A percentile compares a stretch with the other conserved stretches of the same genome.
These are phyloP conservation scores for Plenodomus lindquistii DNA, from an alignment of 2,329 filamentous ascomycete species.

Conservation along the genomic window DNA sequence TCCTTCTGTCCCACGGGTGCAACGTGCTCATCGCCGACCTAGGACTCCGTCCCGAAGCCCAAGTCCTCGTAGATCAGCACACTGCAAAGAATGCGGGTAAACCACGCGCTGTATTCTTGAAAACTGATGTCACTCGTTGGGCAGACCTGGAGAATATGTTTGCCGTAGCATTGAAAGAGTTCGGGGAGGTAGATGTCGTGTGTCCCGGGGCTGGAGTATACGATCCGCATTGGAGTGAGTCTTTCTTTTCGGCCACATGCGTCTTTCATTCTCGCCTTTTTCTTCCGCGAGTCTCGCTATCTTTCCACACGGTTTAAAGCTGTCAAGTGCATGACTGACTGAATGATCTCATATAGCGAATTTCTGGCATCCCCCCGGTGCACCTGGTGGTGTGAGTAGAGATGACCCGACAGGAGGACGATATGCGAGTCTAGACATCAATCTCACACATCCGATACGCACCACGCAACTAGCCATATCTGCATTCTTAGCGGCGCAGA, in stretches of 20 bases:
- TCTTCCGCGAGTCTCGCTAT: too few species aligned
- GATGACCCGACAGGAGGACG: constrained; percentile 37
- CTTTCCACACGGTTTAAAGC: too few species aligned
- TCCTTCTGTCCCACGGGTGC: constrained; percentile 51
- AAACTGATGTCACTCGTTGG: constrained; percentile 50
- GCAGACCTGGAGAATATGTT: constrained; percentile 41
- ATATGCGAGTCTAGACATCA: constrained; percentile 49
- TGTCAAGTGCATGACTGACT: too few species aligned
- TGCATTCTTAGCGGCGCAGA: constrained; percentile 45
- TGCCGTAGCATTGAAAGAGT: constrained; percentile 28
- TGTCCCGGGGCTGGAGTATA: constrained; percentile 56
- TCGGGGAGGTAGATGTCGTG: constrained; percentile 50
- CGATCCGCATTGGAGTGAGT: constrained; percentile 47
- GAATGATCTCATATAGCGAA: constrained; percentile 45
- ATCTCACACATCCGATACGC: constrained; percentile 54
- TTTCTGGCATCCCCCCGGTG: constrained; percentile 55
- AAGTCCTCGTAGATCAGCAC: constrained; percentile 45
- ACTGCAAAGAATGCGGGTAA: constrained; percentile 11
- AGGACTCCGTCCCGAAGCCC: constrained; percentile 52
- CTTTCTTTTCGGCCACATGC: too few species aligned
- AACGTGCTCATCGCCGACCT: constrained; percentile 56
- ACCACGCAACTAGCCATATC: constrained; percentile 53
- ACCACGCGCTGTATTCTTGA: constrained; percentile 48
- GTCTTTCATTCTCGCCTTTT: too few species aligned
- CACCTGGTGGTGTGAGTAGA: constrained; percentile 24